Percentiles rank a stretch among this genome's conserved stretches.
These are phyloP conservation scores for Microbotryum saponariae DNA, from an alignment of 1,284 basidiomycete genomes.

Conservation along the genomic window DNA sequence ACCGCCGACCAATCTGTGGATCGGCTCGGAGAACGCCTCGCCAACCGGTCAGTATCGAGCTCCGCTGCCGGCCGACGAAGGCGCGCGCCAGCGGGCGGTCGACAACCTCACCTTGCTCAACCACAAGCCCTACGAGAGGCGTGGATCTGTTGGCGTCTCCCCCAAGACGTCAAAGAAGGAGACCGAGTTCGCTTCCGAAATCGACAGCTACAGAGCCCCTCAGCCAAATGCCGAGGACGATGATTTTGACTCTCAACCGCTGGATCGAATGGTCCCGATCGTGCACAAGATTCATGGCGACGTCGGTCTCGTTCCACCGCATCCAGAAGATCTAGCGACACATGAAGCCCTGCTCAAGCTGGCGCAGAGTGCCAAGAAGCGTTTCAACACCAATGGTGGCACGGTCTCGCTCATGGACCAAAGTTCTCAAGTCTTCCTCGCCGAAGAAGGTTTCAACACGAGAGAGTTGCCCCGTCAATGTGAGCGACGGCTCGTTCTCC, in stretches of 20 bases:
- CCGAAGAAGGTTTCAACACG: conserved; percentile 10
- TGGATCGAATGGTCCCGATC: not conserved
- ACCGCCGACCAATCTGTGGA: conserved; percentile 17
- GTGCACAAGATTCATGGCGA: not conserved
- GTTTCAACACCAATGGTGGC: conserved; percentile 18
- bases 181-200: not conserved
- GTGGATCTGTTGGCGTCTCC: not conserved
- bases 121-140: not conserved
- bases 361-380: conserved; percentile 12
- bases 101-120: conserved; percentile 12
- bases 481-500: not conserved
- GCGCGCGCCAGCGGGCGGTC: conserved; percentile 21
- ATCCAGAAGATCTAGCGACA: conserved; percentile 8
- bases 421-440: conserved; percentile 24
- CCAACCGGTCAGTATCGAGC: conserved; percentile 19
- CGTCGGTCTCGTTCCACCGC: not conserved
- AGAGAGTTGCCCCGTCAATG: conserved; percentile 10
- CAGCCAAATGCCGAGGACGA: not conserved
- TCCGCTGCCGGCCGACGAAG: conserved; percentile 18
- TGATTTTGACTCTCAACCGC: too few species aligned
- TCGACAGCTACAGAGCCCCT: not conserved
- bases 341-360: conserved; percentile 16
- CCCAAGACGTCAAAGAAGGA: not conserved
- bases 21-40: conserved; percentile 7
- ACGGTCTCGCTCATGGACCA: conserved; percentile 26